phyloP scores from a whole-genome alignment of 352 stramenopile genomes.

The Pythium dissimile region DNA sequence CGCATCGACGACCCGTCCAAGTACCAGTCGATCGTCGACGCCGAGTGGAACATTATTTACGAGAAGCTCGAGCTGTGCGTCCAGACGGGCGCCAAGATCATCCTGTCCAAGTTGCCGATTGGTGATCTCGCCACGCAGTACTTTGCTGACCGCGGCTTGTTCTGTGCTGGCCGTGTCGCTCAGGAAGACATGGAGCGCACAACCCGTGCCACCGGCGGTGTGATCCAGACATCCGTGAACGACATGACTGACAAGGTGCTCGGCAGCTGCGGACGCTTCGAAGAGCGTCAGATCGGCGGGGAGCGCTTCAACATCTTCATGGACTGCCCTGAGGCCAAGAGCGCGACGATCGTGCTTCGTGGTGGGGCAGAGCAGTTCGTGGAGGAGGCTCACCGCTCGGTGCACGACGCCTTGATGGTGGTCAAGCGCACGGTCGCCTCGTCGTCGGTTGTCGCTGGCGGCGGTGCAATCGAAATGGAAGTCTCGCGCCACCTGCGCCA shows the following conservation, averaged over 20 bases:
- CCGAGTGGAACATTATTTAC: constrained; percentile 99
- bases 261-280: constrained; percentile 94
- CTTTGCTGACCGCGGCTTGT: constrained; percentile 97
- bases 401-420: constrained; percentile 99
- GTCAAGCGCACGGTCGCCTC: constrained; percentile 95
- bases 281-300: constrained; percentile 97
- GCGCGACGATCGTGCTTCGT: constrained; percentile 96
- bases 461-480: constrained; percentile 92
- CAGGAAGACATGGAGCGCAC: constrained; percentile 98
- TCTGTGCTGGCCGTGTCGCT: constrained; percentile 96
- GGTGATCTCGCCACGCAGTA: constrained; percentile 98
- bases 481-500: constrained; percentile 91
- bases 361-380: constrained; percentile 98
- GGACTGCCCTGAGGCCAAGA: constrained; percentile 93
- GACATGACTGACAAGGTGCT: constrained; percentile 91
- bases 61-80: constrained; percentile 95
- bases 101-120: constrained; percentile 95
- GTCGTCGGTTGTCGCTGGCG: constrained; percentile 90
- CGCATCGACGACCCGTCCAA: constrained; percentile 96
- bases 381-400: constrained; percentile 96
- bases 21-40: constrained; percentile 99
- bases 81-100: constrained; percentile 95
- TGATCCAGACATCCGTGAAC: constrained; percentile 92
- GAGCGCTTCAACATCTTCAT: constrained; percentile 99
- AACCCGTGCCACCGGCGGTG: constrained; percentile 92